phyloP scores from a whole-genome alignment of 2,329 filamentous ascomycete species.

The Hypocrella siamensis region DNA sequence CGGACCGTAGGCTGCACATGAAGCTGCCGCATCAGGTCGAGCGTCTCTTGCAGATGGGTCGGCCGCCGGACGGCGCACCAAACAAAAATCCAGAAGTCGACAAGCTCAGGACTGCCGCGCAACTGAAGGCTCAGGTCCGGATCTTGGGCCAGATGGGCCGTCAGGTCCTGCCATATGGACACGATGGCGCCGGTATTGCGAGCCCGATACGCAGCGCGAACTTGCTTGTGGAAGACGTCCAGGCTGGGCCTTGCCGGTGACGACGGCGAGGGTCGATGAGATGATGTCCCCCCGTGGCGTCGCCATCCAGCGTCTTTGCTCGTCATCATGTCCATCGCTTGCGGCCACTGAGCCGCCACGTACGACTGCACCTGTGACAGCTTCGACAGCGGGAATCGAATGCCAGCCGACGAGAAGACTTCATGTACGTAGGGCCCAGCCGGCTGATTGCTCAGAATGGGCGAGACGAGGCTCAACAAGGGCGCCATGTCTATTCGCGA shows the following conservation, averaged over 20 bases:
- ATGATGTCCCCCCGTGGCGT: conserved; percentile 1
- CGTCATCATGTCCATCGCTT: conserved; percentile 9
- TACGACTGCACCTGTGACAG: conserved; percentile 10
- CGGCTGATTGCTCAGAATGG: conserved; percentile 7
- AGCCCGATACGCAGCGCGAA: conserved; percentile 13
- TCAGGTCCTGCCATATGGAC: conserved; percentile 18
- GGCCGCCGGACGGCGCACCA: conserved; percentile 19
- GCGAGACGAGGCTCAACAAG: conserved; percentile 12
- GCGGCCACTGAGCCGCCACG: conserved; percentile 14
- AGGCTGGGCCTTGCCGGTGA: conserved; percentile 2
- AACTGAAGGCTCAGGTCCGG: conserved; percentile 12
- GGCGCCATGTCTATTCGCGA: conserved; percentile 10
- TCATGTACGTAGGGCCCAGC: conserved; percentile 8
- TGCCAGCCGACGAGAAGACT: conserved; percentile 6
- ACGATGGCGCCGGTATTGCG: conserved; percentile 14
- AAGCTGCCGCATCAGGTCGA: conserved; percentile 26
- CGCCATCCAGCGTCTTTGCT: conserved; percentile 10
- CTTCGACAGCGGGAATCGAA: conserved; percentile 7
- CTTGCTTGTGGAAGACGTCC: conserved; percentile 12
- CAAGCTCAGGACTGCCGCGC: conserved; percentile 16
- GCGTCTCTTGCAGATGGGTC: conserved; percentile 16
- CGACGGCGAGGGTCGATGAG: not conserved
- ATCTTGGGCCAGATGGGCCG: conserved; percentile 9
- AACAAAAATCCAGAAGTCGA: conserved; percentile 24
- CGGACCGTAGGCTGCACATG: conserved; percentile 42